A percentile compares a stretch with the other conserved stretches of the same genome.
Conservation (phyloP, 345 rosid genomes). For the Heritiera littoralis region DNA sequence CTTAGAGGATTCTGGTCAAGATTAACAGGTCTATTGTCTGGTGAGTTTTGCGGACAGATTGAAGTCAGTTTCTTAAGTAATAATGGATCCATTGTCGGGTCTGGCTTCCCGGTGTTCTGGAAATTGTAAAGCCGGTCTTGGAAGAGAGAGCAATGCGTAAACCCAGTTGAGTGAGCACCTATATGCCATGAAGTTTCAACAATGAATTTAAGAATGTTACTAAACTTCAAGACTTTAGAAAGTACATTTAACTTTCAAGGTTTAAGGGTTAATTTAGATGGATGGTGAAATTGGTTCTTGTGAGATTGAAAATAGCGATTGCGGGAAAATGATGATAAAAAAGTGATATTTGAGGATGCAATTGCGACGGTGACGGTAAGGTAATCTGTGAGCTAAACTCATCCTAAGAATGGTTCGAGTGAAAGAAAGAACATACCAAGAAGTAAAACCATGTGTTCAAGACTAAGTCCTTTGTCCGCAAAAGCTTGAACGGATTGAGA, state of each 20-base stretch:
- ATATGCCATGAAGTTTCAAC: neutral
- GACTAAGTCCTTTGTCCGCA: conserved; percentile 31
- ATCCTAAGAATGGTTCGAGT: neutral
- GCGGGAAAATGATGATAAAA: too few species aligned
- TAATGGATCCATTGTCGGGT: conserved; percentile 49
- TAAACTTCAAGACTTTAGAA: too few species aligned
- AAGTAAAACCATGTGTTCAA: conserved; percentile 53
- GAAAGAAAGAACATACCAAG: conserved; percentile 34
- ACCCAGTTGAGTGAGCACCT: conserved; percentile 67
- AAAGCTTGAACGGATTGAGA: conserved; percentile 46
- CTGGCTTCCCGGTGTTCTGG: conserved; percentile 46
- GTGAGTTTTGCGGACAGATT: conserved; percentile 26
- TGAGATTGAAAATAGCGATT: too few species aligned
- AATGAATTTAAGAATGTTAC: too few species aligned
- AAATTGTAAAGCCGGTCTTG: conserved; percentile 56
- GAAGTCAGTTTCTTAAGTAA: conserved; percentile 28
- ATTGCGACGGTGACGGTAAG: too few species aligned
- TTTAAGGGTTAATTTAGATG: too few species aligned
- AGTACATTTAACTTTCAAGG: neutral
- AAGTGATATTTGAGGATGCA: too few species aligned
- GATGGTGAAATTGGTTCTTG: too few species aligned
- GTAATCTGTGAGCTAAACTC: too few species aligned
- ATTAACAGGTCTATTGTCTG: conserved; percentile 17
- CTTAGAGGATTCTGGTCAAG: conserved; percentile 49
- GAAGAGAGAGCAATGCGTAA: conserved; percentile 51